Percentiles rank a stretch among this genome's conserved stretches.
Conservation (phyloP, 257 asterid genomes). For the Oldenlandia corymbosa region DNA sequence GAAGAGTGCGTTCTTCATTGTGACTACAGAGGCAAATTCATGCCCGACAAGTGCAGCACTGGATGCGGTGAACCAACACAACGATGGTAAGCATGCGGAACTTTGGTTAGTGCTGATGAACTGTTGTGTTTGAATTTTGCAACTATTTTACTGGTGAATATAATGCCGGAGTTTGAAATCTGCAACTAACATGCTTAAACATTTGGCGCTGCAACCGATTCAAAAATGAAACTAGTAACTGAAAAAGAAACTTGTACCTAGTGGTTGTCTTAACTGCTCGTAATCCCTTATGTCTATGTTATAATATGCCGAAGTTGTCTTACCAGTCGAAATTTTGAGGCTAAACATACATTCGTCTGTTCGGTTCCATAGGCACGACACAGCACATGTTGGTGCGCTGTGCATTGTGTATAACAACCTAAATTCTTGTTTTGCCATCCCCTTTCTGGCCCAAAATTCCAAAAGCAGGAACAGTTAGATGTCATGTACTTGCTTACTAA, state of each 20-base stretch:
- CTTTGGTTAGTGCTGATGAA: constrained; percentile 1
- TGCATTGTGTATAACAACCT: background rate
- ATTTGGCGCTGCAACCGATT: background rate
- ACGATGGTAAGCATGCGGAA: constrained; percentile 54
- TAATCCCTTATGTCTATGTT: background rate
- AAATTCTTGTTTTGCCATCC: background rate
- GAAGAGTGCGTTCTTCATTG: constrained; percentile 65
- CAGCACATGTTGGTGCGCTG: background rate
- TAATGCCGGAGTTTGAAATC: background rate
- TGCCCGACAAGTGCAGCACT: constrained; percentile 74
- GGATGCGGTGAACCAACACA: constrained; percentile 90
- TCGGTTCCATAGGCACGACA: background rate
- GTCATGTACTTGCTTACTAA: background rate
- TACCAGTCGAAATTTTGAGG: background rate
- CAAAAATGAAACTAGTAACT: background rate
- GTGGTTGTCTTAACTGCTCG: background rate
- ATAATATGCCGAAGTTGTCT: background rate
- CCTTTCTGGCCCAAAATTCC: background rate
- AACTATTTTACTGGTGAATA: too few species aligned
- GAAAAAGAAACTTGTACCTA: background rate
- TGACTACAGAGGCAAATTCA: constrained; percentile 77
- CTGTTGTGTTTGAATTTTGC: background rate
- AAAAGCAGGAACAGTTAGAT: background rate
- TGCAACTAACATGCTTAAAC: background rate
- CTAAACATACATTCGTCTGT: background rate